Conservation (phyloP, 169 alveolate species). For the Cyclospora cayetanensis region DNA sequence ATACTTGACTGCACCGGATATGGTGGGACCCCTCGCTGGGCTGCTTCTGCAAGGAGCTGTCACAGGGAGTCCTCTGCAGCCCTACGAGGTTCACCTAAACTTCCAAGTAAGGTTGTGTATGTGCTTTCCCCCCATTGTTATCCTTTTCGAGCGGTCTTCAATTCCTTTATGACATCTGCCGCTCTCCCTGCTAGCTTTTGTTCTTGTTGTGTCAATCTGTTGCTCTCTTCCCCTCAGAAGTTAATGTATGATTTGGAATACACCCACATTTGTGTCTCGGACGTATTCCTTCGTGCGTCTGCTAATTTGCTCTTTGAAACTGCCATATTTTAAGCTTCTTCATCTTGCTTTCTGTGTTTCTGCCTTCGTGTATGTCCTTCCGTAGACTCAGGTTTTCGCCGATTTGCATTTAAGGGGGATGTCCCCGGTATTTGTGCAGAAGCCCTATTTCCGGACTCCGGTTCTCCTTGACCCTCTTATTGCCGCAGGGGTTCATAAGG, state of each 20-base stretch:
- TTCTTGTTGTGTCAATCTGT: background rate
- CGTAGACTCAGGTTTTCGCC: conserved; percentile 57
- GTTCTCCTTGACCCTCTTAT: conserved; percentile 32
- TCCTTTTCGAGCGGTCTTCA: background rate
- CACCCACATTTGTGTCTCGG: too few relatives aligned
- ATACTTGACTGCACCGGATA: conserved; percentile 28
- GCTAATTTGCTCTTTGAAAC: too few relatives aligned
- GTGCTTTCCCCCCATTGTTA: background rate
- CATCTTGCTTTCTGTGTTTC: background rate
- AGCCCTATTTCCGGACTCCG: conserved; percentile 48
- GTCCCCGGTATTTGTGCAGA: conserved; percentile 40
- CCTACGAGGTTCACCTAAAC: conserved; percentile 65
- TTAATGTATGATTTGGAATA: too few relatives aligned
- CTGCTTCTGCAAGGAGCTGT: conserved; percentile 59
- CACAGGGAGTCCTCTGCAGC: conserved; percentile 67
- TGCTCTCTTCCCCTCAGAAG: background rate
- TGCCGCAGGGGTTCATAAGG: background rate
- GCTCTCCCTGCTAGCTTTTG: background rate
- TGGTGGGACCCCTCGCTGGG: conserved; percentile 60
- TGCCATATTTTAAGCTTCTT: too few relatives aligned
- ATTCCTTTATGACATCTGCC: too few relatives aligned
- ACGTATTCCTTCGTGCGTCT: too few relatives aligned
- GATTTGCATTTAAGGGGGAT: conserved; percentile 62
- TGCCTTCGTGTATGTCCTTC: too few relatives aligned
- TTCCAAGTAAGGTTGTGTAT: conserved; percentile 5